Base-by-base conservation (phyloP, 1,284 basidiomycete species). In the Marasmius oreades region DNA sequence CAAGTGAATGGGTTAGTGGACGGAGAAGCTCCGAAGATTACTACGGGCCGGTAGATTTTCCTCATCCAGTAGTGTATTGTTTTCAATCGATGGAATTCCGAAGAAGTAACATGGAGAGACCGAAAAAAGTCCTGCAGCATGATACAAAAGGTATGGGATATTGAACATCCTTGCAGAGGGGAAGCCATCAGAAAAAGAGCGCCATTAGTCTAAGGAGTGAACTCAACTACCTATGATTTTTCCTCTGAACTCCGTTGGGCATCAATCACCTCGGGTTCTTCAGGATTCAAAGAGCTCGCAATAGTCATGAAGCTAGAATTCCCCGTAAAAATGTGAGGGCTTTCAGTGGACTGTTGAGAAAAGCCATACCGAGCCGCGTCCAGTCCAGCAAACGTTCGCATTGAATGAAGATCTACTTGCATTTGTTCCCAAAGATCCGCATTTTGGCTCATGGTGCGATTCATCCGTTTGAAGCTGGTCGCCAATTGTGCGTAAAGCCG, bases 361-460 rank as follows among this genome's bases (percentile, higher is more conserved):
- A 50, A 23, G 14, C 69, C 82, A 59, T 63, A 88, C 86, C 86
- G 88, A 48, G 87, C 85, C 20, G 85, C 85, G 68, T 90, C 86
- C 50, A 84, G 74, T 1, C 85, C 86, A 18, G 86, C 82, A 62
- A 90, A 82, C 11, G 80, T 80, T 51, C 82, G 74, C 85, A 90
- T 88, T 11, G 87, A 82, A 60, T 88, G 79, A 52, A 90, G 69
- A 70, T 89, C 87, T 50, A 78, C 75, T 64, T 87, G 84, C 53
- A 89, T 75, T 56, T 82, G 81, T 66, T 87, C 87, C 67, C 85
- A 87, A 12, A 90, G 73, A 64, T 87, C 85, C 14, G 85, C 82
- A 0, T 88, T 89, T 61, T 81, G 82, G 26, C 77, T 74, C 33
- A 89, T 75, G 0, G 82, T 79, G 22, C 82, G 73, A 48, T 84